Evolutionary conservation across 2,329 filamentous ascomycete species (phyloP).

Genomic region (Neospermospora avenae): DNA sequence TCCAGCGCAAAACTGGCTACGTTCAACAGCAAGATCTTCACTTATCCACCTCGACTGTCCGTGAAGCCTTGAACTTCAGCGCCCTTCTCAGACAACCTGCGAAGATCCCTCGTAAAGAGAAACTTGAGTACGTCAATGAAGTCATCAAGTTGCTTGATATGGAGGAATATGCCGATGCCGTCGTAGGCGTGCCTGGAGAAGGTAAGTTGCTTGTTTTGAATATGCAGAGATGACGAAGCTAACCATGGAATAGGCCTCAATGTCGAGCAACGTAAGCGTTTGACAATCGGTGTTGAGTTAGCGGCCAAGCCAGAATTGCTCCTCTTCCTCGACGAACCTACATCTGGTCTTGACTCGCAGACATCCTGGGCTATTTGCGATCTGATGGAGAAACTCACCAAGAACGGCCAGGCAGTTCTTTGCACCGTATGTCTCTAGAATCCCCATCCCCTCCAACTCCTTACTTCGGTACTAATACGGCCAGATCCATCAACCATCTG

Average conservation of each 20-base stretch:
- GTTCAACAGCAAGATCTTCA: slow-evolving; percentile 92
- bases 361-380: slow-evolving; percentile 90
- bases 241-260: slow-evolving; percentile 23
- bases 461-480: neutral
- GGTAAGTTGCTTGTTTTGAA: slow-evolving; percentile 36
- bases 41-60: slow-evolving; percentile 76
- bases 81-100: slow-evolving; percentile 84
- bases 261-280: slow-evolving; percentile 64
- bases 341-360: slow-evolving; percentile 87
- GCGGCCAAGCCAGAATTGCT: slow-evolving; percentile 85
- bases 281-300: slow-evolving; percentile 92
- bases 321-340: slow-evolving; percentile 90
- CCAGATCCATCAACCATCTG: slow-evolving; percentile 85
- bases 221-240: neutral
- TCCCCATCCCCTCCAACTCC: neutral
- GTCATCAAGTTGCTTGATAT: slow-evolving; percentile 89
- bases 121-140: slow-evolving; percentile 83
- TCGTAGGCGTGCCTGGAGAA: slow-evolving; percentile 88
- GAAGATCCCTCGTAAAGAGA: slow-evolving; percentile 67
- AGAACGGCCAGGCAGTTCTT: slow-evolving; percentile 83
- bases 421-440: slow-evolving; percentile 55
- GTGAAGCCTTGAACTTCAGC: slow-evolving; percentile 83
- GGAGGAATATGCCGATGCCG: slow-evolving; percentile 83
- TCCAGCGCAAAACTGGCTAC: slow-evolving; percentile 90
- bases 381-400: slow-evolving; percentile 82